Evolutionary conservation across 164 flowering plant species (phyloP).

Genomic region (Annona cherimola): DNA sequence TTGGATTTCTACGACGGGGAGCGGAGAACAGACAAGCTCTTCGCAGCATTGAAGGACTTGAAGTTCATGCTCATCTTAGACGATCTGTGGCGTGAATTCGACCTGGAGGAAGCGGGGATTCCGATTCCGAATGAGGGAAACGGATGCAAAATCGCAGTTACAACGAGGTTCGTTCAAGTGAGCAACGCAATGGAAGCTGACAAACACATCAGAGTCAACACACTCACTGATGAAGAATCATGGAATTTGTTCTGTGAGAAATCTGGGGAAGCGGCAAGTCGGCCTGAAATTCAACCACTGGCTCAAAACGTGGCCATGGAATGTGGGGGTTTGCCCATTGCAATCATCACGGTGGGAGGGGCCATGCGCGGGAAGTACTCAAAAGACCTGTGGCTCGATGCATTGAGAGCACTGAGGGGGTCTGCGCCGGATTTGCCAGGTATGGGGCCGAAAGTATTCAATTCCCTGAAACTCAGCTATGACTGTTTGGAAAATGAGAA

Average conservation of each 20-base stretch:
- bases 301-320: background rate
- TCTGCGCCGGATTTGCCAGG: background rate
- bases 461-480: background rate
- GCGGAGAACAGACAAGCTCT: background rate
- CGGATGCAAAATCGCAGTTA: background rate
- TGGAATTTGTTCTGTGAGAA: conserved; percentile 3
- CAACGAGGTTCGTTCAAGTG: background rate
- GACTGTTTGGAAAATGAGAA: background rate
- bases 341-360: background rate
- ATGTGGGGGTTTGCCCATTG: conserved; percentile 6
- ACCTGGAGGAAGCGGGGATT: conserved; percentile 2
- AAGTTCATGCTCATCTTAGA: conserved; percentile 6
- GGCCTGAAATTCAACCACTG: background rate
- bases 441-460: background rate
- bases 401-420: background rate
- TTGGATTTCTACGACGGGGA: background rate
- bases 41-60: background rate
- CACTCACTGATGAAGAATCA: background rate
- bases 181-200: conserved; percentile 1
- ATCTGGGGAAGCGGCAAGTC: background rate
- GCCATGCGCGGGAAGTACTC: conserved; percentile 1
- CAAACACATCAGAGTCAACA: background rate
- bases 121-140: background rate
- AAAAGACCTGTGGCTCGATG: conserved; percentile 3
- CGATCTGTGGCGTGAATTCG: background rate